Percentiles rank a stretch among this genome's conserved stretches.
These are phyloP conservation scores for Rhexocercosporidium sp. DNA, from an alignment of 2,329 filamentous ascomycete genomes.

Conservation along the genomic window DNA sequence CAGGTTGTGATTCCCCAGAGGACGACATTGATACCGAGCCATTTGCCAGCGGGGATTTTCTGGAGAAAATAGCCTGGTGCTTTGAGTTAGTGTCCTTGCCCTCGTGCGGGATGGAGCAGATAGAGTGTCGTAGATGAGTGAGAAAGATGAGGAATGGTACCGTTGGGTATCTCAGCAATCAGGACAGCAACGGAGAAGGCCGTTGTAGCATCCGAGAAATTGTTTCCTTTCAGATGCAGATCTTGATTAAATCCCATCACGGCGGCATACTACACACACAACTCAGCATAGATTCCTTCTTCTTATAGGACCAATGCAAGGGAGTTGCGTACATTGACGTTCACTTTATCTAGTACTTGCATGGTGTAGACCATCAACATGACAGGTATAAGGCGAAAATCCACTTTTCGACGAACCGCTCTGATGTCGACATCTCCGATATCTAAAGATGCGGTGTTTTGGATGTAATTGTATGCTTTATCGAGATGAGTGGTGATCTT, in stretches of 20 bases:
- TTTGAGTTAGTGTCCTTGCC: not conserved
- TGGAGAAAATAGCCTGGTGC: constrained; percentile 62
- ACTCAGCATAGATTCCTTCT: not conserved
- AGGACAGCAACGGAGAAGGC: constrained; percentile 67
- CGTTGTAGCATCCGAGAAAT: constrained; percentile 67
- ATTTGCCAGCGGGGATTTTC: constrained; percentile 61
- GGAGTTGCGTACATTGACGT: constrained; percentile 52
- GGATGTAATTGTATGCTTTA: not conserved
- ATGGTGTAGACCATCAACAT: constrained; percentile 68
- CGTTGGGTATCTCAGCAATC: constrained; percentile 64
- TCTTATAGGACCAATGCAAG: not conserved
- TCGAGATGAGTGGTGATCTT: not conserved
- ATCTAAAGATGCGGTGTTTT: not conserved
- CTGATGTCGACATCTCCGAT: constrained; percentile 25
- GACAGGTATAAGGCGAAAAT: constrained; percentile 63
- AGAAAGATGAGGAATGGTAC: constrained; percentile 42
- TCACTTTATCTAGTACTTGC: constrained; percentile 68
- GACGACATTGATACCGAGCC: constrained; percentile 62
- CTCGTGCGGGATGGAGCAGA: not conserved
- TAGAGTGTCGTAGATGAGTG: not conserved
- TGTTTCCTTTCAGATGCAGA: constrained; percentile 59
- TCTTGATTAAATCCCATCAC: constrained; percentile 67
- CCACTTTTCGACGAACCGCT: constrained; percentile 58
- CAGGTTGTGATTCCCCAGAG: constrained; percentile 62
- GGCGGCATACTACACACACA: constrained; percentile 46